Evolutionary conservation across 441 rosid species (phyloP).

Genomic region (Cnidoscolus chayamansa): DNA sequence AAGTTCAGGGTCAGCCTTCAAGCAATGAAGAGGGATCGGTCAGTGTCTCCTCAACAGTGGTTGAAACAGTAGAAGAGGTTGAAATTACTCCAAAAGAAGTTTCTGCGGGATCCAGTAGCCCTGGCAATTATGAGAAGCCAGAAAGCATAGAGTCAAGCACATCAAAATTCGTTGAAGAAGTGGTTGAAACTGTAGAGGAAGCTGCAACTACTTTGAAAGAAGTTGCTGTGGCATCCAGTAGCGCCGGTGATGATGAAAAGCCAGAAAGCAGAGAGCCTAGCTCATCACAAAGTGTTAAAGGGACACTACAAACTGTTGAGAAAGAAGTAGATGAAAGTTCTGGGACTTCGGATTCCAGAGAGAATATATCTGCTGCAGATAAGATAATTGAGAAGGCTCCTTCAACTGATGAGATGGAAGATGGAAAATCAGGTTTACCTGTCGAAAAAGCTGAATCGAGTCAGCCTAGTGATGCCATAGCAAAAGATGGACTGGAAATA

Average conservation of each 20-base stretch:
- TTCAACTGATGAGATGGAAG: conserved; percentile 19
- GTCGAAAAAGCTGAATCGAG: too few species aligned
- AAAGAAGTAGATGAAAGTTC: conserved; percentile 5
- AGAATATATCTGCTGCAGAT: conserved; percentile 24
- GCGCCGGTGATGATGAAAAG: too few species aligned
- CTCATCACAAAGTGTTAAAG: too few species aligned
- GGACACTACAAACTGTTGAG: too few species aligned
- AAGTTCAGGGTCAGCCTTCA: conserved; percentile 29
- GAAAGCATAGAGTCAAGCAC: conserved; percentile 15
- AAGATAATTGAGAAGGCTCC: conserved; percentile 32
- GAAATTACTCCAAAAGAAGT: conserved; percentile 25
- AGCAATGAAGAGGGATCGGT: conserved; percentile 19
- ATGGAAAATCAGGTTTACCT: conserved; percentile 26
- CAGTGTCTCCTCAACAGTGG: conserved; percentile 24
- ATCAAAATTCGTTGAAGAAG: conserved; percentile 9
- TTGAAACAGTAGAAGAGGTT: conserved; percentile 26
- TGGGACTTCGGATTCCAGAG: background rate
- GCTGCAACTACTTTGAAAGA: too few species aligned
- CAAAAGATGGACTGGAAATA: too few species aligned
- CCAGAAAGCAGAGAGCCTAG: too few species aligned
- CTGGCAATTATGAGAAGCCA: conserved; percentile 12
- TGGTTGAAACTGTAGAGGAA: conserved; percentile 14
- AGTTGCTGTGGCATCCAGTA: too few species aligned
- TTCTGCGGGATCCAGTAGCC: conserved; percentile 21
- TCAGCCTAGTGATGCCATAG: too few species aligned